These are phyloP conservation scores for Rhinocladiella similis DNA, from an alignment of 2,329 filamentous ascomycete genomes.

Conservation along the genomic window DNA sequence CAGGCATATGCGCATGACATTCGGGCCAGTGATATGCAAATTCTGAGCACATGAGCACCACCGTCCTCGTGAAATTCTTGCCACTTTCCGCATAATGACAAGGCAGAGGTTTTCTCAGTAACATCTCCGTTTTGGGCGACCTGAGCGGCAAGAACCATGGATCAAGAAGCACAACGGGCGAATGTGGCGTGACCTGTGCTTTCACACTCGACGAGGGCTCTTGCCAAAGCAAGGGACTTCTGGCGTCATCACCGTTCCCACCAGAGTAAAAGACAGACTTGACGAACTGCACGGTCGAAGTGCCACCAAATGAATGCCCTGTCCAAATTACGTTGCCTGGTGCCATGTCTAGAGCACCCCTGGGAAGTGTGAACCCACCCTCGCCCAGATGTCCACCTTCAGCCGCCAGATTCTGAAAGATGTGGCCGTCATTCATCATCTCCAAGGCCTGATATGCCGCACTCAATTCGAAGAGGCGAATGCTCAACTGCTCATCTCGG, in stretches of 20 bases:
- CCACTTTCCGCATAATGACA: constrained; percentile 47
- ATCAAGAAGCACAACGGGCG: constrained; percentile 70
- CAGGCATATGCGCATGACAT: constrained; percentile 9
- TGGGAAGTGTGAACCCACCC: constrained; percentile 45
- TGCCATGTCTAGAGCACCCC: constrained; percentile 62
- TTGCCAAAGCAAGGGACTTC: constrained; percentile 41
- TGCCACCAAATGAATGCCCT: constrained; percentile 79
- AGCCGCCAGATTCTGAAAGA: constrained; percentile 40
- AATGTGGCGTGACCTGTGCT: constrained; percentile 66
- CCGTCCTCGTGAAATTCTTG: constrained; percentile 25
- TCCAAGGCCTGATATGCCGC: constrained; percentile 67
- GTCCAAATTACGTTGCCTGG: constrained; percentile 73
- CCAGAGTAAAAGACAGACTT: constrained; percentile 69
- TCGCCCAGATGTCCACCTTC: neutral
- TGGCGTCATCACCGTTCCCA: neutral
- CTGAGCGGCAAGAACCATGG: constrained; percentile 76
- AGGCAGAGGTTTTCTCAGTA: constrained; percentile 70
- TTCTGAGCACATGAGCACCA: constrained; percentile 3
- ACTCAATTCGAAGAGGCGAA: constrained; percentile 76
- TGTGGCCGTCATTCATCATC: constrained; percentile 61
- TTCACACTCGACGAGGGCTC: constrained; percentile 56
- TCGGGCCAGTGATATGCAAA: constrained; percentile 59
- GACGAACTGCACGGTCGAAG: constrained; percentile 72
- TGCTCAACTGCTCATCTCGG: constrained; percentile 70
- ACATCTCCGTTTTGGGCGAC: constrained; percentile 59